Percentiles rank a stretch among this genome's conserved stretches.
These are phyloP conservation scores for Prunus kanzakura DNA, from an alignment of 306 rosid species.

Conservation along the genomic window DNA sequence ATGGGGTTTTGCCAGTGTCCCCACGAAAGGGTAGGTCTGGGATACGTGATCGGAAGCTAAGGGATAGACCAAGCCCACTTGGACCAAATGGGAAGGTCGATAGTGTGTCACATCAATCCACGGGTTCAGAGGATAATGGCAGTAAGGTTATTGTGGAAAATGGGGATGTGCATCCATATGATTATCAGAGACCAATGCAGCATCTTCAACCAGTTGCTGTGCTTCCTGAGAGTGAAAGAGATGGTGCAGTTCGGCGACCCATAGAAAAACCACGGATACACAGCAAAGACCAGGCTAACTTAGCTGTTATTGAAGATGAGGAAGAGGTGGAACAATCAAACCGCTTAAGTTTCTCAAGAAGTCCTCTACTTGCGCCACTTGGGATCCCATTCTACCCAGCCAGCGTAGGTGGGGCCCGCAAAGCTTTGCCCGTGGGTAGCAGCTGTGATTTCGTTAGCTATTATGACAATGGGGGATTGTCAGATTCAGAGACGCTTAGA, in stretches of 20 bases:
- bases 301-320: conserved; percentile 50
- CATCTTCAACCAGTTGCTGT: conserved; percentile 82
- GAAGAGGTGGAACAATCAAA: conserved; percentile 66
- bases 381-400: conserved; percentile 89
- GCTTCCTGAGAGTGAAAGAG: conserved; percentile 67
- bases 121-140: conserved; percentile 58
- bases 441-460: conserved; percentile 51
- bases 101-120: conserved; percentile 45
- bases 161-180: conserved; percentile 64
- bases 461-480: conserved; percentile 67
- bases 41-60: conserved; percentile 69
- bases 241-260: conserved; percentile 42
- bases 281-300: conserved; percentile 46
- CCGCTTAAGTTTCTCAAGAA: conserved; percentile 48
- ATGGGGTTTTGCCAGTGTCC: conserved; percentile 75
- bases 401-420: conserved; percentile 91
- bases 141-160: conserved; percentile 64
- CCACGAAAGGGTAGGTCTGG: conserved; percentile 69
- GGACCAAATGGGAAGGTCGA: conserved; percentile 93
- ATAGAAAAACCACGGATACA: conserved; percentile 58
- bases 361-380: conserved; percentile 80
- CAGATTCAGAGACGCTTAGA: conserved; percentile 68
- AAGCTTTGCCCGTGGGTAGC: conserved; percentile 53
- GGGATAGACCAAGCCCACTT: conserved; percentile 94
- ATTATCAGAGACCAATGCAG: conserved; percentile 77